phyloP scores from a whole-genome alignment of 306 rosid genomes.

The Coriaria nepalensis region DNA sequence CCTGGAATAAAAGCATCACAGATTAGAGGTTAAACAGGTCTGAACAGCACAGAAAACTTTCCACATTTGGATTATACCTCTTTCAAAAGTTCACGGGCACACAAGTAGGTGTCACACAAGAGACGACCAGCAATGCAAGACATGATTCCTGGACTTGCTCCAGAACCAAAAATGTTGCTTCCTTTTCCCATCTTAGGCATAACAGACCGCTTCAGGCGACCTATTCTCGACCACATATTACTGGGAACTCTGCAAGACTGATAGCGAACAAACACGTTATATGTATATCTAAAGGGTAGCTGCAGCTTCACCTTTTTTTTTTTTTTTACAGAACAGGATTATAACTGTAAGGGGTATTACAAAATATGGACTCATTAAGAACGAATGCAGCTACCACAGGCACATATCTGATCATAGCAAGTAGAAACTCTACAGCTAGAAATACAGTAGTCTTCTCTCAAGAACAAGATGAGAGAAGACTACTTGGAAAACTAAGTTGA shows the following conservation, averaged over 20 bases:
- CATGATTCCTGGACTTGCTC: slow-evolving; percentile 86
- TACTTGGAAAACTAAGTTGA: too few relatives aligned
- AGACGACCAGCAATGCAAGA: slow-evolving; percentile 91
- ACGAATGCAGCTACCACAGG: too few relatives aligned
- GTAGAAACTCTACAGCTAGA: too few relatives aligned
- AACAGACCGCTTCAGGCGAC: slow-evolving; percentile 76
- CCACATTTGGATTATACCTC: slow-evolving; percentile 46
- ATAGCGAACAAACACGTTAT: slow-evolving; percentile 6
- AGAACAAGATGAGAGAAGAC: too few relatives aligned
- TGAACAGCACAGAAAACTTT: slow-evolving; percentile 5
- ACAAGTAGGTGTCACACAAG: slow-evolving; percentile 80
- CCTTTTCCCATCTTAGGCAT: slow-evolving; percentile 81
- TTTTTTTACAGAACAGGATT: too few relatives aligned
- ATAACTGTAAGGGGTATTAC: too few relatives aligned
- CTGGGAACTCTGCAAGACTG: slow-evolving; percentile 71
- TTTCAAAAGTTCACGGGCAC: slow-evolving; percentile 83
- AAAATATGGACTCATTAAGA: too few relatives aligned
- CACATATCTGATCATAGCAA: too few relatives aligned
- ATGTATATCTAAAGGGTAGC: slow-evolving; percentile 1
- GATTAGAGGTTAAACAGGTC: not conserved
- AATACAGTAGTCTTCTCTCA: too few relatives aligned
- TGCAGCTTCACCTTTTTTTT: too few relatives aligned
- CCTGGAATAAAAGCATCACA: slow-evolving; percentile 41
- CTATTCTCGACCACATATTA: slow-evolving; percentile 84
- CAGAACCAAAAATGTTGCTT: slow-evolving; percentile 57